Conservation (phyloP, 345 rosid genomes). For the Cardamine resedifolia region DNA sequence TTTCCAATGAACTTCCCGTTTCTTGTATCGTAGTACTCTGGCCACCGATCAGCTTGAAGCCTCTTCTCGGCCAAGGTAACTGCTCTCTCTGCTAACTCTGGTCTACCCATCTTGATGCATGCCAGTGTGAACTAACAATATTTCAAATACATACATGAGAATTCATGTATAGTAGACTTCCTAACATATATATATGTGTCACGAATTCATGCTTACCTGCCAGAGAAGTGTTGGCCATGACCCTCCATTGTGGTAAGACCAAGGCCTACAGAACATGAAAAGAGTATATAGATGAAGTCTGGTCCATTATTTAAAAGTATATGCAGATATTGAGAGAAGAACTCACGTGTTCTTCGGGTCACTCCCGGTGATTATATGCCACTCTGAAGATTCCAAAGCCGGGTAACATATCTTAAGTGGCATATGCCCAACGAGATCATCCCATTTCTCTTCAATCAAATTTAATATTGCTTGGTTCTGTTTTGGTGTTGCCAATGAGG, state of each 20-base stretch:
- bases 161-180: background rate
- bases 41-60: conserved; percentile 70
- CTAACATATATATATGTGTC: background rate
- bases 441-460: conserved; percentile 80
- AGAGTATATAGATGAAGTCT: background rate
- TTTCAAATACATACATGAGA: background rate
- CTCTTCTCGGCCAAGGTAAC: conserved; percentile 67
- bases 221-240: conserved; percentile 98
- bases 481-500: conserved; percentile 54
- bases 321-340: conserved; percentile 8
- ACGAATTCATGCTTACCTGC: conserved; percentile 59
- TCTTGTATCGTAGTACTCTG: conserved; percentile 84
- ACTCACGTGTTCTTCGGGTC: conserved; percentile 91
- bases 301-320: background rate
- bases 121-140: conserved; percentile 74
- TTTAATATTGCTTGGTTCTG: conserved; percentile 70
- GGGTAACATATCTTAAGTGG: conserved; percentile 92
- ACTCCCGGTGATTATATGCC: conserved; percentile 89
- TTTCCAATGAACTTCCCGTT: conserved; percentile 78
- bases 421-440: conserved; percentile 77
- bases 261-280: conserved; percentile 57
- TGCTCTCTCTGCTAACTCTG: conserved; percentile 69
- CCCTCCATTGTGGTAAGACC: conserved; percentile 96
- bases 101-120: conserved; percentile 80
- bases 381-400: conserved; percentile 79